phyloP scores from a whole-genome alignment of 2,329 filamentous ascomycete species.

The Chalaropsis ovoidea region DNA sequence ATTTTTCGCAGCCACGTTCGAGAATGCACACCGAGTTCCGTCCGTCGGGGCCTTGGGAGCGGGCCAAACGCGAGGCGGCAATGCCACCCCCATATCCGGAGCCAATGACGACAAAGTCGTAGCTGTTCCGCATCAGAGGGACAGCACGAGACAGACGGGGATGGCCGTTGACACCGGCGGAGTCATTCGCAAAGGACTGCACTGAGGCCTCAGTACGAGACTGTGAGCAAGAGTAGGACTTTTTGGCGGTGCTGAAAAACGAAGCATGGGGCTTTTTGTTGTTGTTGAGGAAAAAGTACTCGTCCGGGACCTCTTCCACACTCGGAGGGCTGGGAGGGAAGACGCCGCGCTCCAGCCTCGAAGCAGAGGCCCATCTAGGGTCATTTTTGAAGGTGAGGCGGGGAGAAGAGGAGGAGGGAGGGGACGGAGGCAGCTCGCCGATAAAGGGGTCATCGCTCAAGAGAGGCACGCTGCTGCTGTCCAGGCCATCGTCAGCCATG shows the following conservation, averaged over 20 bases:
- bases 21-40: constrained; percentile 52
- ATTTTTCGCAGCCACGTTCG: constrained; percentile 54
- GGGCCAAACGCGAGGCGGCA: constrained; percentile 54
- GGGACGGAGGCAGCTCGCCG: neutral
- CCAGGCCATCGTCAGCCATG: constrained; percentile 11
- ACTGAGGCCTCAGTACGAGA: constrained; percentile 23
- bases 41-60: constrained; percentile 32
- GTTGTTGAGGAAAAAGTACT: constrained; percentile 19
- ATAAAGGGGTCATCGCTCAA: neutral
- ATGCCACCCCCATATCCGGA: constrained; percentile 60
- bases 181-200: constrained; percentile 22
- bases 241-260: constrained; percentile 18
- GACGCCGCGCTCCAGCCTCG: constrained; percentile 2
- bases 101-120: constrained; percentile 58
- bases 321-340: constrained; percentile 1
- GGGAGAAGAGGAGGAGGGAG: constrained; percentile 6
- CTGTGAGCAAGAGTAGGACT: constrained; percentile 22
- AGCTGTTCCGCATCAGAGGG: constrained; percentile 46
- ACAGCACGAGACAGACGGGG: constrained; percentile 46
- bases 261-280: constrained; percentile 17
- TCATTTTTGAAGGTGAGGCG: constrained; percentile 10
- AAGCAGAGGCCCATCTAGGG: neutral
- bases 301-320: constrained; percentile 18
- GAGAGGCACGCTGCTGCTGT: constrained; percentile 20
- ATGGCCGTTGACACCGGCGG: constrained; percentile 16